Evolutionary conservation across 108 stramenopile genomes (phyloP).

Genomic region (Cyclostephanos invisitatus): DNA sequence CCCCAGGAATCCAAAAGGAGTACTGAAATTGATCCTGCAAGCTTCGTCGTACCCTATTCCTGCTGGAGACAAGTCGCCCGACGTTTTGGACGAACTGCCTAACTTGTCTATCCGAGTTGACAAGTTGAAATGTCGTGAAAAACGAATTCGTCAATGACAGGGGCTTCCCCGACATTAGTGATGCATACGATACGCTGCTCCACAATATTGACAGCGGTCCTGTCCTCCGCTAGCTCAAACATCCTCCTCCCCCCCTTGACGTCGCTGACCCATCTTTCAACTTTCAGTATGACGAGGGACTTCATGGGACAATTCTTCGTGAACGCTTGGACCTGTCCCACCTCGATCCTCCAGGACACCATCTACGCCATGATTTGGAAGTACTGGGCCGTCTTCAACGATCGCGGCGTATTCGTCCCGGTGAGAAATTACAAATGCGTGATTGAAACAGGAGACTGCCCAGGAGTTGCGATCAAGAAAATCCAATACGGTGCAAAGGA

Average conservation of each 20-base stretch:
- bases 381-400: conserved; percentile 5
- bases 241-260: conserved; percentile 7
- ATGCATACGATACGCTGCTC: background rate
- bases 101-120: background rate
- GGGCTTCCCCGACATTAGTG: conserved; percentile 6
- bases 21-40: background rate
- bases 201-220: background rate
- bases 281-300: background rate
- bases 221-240: background rate
- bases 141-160: background rate
- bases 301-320: background rate
- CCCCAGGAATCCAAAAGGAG: too few species aligned
- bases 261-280: background rate
- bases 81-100: background rate
- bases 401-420: background rate
- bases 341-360: background rate
- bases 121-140: background rate
- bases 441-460: background rate
- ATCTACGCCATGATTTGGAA: background rate
- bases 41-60: background rate
- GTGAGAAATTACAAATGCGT: background rate
- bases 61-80: background rate
- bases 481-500: background rate
- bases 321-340: conserved; percentile 1
- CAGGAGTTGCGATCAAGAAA: background rate